Evolutionary conservation across 177 flowering plant species (phyloP), one percentile per base, ranked within the genome.

Genomic region (Vitis hybrid): DNA sequence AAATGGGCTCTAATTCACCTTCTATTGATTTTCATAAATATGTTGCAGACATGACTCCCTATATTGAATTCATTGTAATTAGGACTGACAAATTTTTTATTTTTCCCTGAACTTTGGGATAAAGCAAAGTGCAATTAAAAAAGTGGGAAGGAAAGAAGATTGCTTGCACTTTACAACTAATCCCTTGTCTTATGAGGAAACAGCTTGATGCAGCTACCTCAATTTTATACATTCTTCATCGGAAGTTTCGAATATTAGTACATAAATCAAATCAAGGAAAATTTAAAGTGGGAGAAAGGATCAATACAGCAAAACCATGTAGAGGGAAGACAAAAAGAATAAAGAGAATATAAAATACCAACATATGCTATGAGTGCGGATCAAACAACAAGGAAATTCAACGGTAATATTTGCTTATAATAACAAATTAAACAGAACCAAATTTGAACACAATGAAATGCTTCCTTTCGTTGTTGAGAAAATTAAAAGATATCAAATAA

Each of bases 101-200:
- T 41, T 41, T 41, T 6, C 9, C 48, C 48, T 41, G 48, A 41
- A 41, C 48, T 41, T 41, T 41, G 48, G 48, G 48, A 9, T 9
- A 41, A 41, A 41, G 48, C 48, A 41, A 41, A 41, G 48, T 41
- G 48, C 8, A 41, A 41, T 41, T 41, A 41, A 41, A 41, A 41
- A 41, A 41, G 48, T 41, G 9, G 48, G 48, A 41, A 41, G 9
- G 48, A 7, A 41, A 41, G 48, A 41, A 41, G 48, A 41, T 41
- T 41, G 48, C 9, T 9, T 41, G 48, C 48, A 41, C 48, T 41
- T 41, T 8, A 41, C 48, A 41, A 64, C 67, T 18, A 24, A 9
- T 64, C 48, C 18, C 56, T 64, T 49, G 11, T 64, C 50, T 21
- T 35, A 10, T 50, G 52, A 50, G 17, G 67, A 64, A 64, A 49